Percentiles rank a stretch among this genome's conserved stretches.
phyloP scores from a whole-genome alignment of 306 rosid species.

The Coriaria nepalensis region DNA sequence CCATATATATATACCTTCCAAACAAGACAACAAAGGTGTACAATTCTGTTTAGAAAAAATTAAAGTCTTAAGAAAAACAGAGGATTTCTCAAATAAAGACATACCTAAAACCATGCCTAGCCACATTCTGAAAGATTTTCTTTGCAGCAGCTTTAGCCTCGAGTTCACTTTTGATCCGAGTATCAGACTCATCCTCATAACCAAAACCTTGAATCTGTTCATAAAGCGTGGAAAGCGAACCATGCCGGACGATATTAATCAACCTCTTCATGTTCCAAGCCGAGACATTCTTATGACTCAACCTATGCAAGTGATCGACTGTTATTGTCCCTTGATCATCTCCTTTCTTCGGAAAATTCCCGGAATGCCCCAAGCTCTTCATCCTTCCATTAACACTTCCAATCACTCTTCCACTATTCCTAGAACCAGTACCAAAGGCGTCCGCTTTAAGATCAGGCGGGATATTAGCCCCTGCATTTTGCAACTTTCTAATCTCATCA shows the following conservation, averaged over 20 bases:
- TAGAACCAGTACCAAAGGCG: constrained; percentile 20
- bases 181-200: constrained; percentile 32
- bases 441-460: constrained; percentile 54
- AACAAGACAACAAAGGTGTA: neutral
- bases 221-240: constrained; percentile 54
- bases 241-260: constrained; percentile 55
- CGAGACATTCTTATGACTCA: constrained; percentile 63
- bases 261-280: constrained; percentile 97
- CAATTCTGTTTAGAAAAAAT: neutral
- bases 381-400: constrained; percentile 24
- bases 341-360: constrained; percentile 24
- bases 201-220: constrained; percentile 43
- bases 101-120: constrained; percentile 56
- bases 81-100: constrained; percentile 8
- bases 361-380: constrained; percentile 28
- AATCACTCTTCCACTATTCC: constrained; percentile 28
- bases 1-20: constrained; percentile 40
- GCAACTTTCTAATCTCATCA: constrained; percentile 62
- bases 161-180: constrained; percentile 51
- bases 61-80: constrained; percentile 2
- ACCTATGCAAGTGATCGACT: constrained; percentile 58
- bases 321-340: constrained; percentile 44
- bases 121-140: constrained; percentile 72
- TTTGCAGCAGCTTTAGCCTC: constrained; percentile 79
- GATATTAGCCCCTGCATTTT: constrained; percentile 66